These are phyloP conservation scores for Microsporum canis DNA, from an alignment of 2,329 filamentous ascomycete species.

Conservation along the genomic window DNA sequence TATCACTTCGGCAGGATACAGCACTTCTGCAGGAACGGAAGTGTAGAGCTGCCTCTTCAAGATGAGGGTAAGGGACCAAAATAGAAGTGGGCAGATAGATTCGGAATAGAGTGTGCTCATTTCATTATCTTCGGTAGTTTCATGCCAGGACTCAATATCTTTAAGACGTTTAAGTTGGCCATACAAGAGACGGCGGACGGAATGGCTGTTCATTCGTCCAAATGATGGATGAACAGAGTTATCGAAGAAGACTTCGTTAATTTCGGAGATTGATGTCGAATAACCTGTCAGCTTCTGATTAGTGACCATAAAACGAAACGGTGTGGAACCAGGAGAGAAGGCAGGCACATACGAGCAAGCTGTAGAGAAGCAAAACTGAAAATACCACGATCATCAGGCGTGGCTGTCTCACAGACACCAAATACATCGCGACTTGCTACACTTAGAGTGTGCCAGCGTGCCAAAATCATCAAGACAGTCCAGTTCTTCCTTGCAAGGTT, in stretches of 20 bases:
- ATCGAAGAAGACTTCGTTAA: constrained; percentile 24
- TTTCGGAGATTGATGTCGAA: constrained; percentile 28
- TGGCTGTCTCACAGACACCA: constrained; percentile 28
- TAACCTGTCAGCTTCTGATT: constrained; percentile 18
- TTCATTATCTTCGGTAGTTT: constrained; percentile 19
- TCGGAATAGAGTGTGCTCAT: constrained; percentile 23
- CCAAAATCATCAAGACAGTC: constrained; percentile 30
- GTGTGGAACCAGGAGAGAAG: not conserved
- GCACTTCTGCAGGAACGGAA: constrained; percentile 32
- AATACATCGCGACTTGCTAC: constrained; percentile 31
- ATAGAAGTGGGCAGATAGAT: constrained; percentile 31
- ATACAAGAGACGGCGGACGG: constrained; percentile 27
- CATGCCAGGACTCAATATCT: constrained; percentile 26
- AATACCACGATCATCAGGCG: constrained; percentile 29
- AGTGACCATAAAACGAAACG: not conserved
- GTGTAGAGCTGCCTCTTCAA: constrained; percentile 35
- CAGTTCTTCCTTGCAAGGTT: constrained; percentile 32
- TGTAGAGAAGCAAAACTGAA: constrained; percentile 27
- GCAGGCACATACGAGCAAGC: constrained; percentile 27
- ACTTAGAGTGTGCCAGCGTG: constrained; percentile 34
- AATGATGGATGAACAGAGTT: constrained; percentile 26
- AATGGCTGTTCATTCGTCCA: constrained; percentile 26
- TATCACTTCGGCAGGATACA: constrained; percentile 31
- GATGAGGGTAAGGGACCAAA: constrained; percentile 33
- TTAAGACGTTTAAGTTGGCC: constrained; percentile 30